These are phyloP conservation scores for Kandelia obovata DNA, from an alignment of 345 rosid species.

Conservation along the genomic window DNA sequence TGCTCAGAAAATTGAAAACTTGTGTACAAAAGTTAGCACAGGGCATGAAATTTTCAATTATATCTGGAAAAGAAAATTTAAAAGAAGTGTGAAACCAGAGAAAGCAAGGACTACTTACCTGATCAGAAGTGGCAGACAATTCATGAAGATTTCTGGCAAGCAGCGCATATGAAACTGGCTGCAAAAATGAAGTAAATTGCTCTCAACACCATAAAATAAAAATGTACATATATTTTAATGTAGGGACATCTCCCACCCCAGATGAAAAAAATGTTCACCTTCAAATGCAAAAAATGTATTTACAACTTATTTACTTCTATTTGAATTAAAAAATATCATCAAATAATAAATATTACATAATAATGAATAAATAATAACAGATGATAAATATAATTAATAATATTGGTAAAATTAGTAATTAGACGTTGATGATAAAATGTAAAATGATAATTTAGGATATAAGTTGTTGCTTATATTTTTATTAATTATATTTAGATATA, in stretches of 20 bases:
- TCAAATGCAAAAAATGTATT: neutral
- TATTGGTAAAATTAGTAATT: no score
- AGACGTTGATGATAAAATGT: no score
- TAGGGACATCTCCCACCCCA: neutral
- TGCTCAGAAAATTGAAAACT: slow-evolving; percentile 16
- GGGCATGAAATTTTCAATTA: neutral
- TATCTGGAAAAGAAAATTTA: neutral
- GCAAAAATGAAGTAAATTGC: neutral
- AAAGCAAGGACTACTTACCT: slow-evolving; percentile 35
- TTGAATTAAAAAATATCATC: no score
- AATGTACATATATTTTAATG: neutral
- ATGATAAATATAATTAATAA: no score
- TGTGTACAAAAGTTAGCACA: neutral
- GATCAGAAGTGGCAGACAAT: slow-evolving; percentile 91
- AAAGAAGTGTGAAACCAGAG: neutral
- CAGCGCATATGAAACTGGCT: slow-evolving; percentile 97
- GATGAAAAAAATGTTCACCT: no score
- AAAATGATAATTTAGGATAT: no score
- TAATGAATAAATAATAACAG: no score
- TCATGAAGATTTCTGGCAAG: slow-evolving; percentile 98
- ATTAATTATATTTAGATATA: no score
- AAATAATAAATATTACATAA: no score
- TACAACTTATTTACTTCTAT: neutral
- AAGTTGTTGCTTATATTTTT: no score
- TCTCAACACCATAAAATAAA: neutral